Evolutionary conservation across 1,284 basidiomycete genomes (phyloP).

Genomic region (Laetiporus sulphureus): DNA sequence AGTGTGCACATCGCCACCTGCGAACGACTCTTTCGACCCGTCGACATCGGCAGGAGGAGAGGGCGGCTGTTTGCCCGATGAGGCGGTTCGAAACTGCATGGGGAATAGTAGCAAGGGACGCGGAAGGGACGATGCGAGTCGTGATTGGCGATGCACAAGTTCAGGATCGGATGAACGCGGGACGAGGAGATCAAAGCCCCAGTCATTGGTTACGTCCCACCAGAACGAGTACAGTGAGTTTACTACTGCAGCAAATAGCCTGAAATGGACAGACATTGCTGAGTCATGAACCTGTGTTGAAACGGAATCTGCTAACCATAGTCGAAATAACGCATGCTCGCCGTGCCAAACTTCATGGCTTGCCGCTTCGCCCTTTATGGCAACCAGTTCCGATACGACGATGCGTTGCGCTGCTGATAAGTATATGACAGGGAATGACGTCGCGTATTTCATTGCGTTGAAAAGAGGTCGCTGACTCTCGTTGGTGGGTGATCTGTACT

Average conservation of each 20-base stretch:
- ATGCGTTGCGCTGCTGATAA: conserved; percentile 82
- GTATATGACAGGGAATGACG: conserved; percentile 96
- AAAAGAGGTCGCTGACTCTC: conserved; percentile 70
- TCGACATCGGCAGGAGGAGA: conserved; percentile 4
- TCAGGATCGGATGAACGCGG: conserved; percentile 21
- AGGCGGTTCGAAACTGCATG: conserved; percentile 30
- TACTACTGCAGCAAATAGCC: conserved; percentile 80
- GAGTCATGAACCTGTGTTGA: no score
- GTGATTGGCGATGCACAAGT: conserved; percentile 6
- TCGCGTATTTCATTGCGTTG: conserved; percentile 96
- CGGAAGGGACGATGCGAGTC: conserved; percentile 25
- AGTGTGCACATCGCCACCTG: conserved; percentile 8
- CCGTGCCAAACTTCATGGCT: conserved; percentile 59
- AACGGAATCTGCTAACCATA: conserved; percentile 63
- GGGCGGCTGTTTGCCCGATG: conserved; percentile 11
- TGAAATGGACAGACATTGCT: no score
- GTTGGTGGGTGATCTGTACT: conserved; percentile 69
- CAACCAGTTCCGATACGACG: conserved; percentile 51
- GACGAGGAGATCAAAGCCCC: conserved; percentile 83
- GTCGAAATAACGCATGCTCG: conserved; percentile 71
- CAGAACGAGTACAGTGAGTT: conserved; percentile 97
- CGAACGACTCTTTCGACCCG: conserved; percentile 24
- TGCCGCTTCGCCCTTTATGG: conserved; percentile 39
- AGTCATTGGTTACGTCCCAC: conserved; percentile 99
- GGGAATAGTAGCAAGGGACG: conserved; percentile 39